Base-by-base conservation (phyloP, 2,329 filamentous ascomycete genomes). In the Aureobasidium subglaciale region DNA sequence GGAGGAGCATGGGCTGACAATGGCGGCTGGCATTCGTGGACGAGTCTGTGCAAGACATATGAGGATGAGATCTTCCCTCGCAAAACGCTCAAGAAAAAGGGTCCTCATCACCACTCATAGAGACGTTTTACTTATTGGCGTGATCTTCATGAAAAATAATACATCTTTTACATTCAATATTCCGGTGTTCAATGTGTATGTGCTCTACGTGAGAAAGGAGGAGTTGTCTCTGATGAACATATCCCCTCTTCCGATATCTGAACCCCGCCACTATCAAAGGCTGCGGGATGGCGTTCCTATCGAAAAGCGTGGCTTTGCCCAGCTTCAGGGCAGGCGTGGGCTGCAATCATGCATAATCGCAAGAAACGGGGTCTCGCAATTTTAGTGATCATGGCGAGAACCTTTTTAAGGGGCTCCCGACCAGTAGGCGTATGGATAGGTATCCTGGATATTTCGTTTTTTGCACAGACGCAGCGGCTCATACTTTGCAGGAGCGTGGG, bases 1-100 rank as follows among this genome's bases (percentile, higher is more conserved):
- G 29, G 63, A 64, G 65, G 65, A n/a, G 64, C 60, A 2, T 65
- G 64, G 65, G 62, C 61, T 10, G 65, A 66, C 53, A 54, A 60
- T 35, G 60, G 64, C 10, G 61, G 60, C 9, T 67, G 64, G 64
- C 56, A 64, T 25, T 62, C 61, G 35, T 67, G 65, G 65, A 61
- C 58, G 22, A 59, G 58, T 29, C 46, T 65, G 2, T 67, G 64
- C 58, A 58, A 59, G 50, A 40, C 30, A 1, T 56, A 57, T 15
- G 62, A 65, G 58, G 56, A 54, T 7, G 45, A 60, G 10, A 55
- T 66, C 27, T 63, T 43, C 20, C 50, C 50, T 57, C 37, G 43
- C 45, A 43, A 54, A 27, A 54, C 37, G 11, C 13, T 54, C 15
- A 54, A 54, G 38, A 38, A 37, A n/a, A 52, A 40, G 35, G 35